Conservation (phyloP, 331 rosid species). For the Cydonia oblonga region DNA sequence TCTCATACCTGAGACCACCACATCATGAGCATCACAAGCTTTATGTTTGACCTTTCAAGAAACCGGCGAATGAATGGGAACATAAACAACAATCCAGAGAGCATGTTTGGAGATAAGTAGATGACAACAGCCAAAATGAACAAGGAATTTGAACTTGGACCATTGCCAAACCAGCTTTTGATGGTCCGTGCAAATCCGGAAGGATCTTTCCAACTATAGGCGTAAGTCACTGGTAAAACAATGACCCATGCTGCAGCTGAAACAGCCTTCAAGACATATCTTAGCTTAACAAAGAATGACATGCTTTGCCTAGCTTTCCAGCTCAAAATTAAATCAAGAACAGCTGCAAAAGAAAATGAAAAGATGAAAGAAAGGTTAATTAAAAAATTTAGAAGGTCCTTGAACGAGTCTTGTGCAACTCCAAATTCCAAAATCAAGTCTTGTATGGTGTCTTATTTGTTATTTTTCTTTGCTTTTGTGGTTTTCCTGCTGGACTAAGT, state of each 20-base stretch:
- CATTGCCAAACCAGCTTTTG: slow-evolving; percentile 79
- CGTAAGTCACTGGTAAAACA: slow-evolving; percentile 79
- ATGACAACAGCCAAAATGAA: slow-evolving; percentile 75
- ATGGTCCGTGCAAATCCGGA: slow-evolving; percentile 80
- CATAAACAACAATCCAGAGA: slow-evolving; percentile 58
- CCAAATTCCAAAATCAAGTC: neutral
- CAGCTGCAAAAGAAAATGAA: slow-evolving; percentile 37
- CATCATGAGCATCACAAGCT: slow-evolving; percentile 58
- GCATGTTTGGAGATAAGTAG: slow-evolving; percentile 83
- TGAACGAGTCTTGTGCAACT: neutral
- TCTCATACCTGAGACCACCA: slow-evolving; percentile 95
- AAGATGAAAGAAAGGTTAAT: slow-evolving; percentile 4
- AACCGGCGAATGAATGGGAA: slow-evolving; percentile 69
- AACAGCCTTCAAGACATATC: slow-evolving; percentile 65
- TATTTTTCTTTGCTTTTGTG: no score
- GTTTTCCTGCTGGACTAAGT: neutral
- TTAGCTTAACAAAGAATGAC: slow-evolving; percentile 64
- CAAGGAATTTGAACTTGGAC: slow-evolving; percentile 74
- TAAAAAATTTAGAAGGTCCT: neutral
- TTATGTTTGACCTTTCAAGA: slow-evolving; percentile 64
- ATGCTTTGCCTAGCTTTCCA: slow-evolving; percentile 89
- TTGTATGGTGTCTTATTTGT: neutral
- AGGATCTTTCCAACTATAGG: slow-evolving; percentile 73
- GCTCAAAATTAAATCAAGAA: slow-evolving; percentile 69
- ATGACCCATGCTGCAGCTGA: slow-evolving; percentile 82